These are phyloP conservation scores for Trichophyton schoenleinii DNA, from an alignment of 2,329 filamentous ascomycete genomes.

Conservation along the genomic window DNA sequence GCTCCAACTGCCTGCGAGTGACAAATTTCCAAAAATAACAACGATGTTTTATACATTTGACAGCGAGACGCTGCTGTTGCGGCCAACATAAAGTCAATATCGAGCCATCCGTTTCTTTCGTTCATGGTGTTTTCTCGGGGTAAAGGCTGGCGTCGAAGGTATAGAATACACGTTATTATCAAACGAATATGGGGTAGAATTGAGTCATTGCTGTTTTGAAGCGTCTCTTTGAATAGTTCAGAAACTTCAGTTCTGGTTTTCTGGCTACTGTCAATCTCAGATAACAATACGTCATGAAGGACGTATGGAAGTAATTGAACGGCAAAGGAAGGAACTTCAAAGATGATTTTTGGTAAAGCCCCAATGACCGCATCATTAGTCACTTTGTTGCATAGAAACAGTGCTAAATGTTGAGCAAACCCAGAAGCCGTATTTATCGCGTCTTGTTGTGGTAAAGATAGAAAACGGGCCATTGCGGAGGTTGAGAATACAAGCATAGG, in stretches of 20 bases:
- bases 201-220: constrained; percentile 34
- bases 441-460: constrained; percentile 13
- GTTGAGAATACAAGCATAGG: constrained; percentile 20
- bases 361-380: constrained; percentile 55
- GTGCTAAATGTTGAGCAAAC: constrained; percentile 25
- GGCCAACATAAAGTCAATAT: constrained; percentile 61
- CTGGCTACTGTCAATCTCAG: constrained; percentile 52
- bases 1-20: constrained; percentile 44
- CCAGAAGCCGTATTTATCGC: constrained; percentile 17
- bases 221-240: constrained; percentile 49
- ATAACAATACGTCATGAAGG: constrained; percentile 64
- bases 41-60: constrained; percentile 73
- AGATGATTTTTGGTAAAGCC: constrained; percentile 54
- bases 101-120: constrained; percentile 72
- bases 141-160: constrained; percentile 68
- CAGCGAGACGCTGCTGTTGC: constrained; percentile 62
- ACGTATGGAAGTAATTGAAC: constrained; percentile 68
- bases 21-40: constrained; percentile 68
- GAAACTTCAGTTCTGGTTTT: constrained; percentile 53
- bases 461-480: constrained; percentile 15
- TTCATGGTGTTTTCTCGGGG: constrained; percentile 66
- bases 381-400: constrained; percentile 47
- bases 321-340: constrained; percentile 55
- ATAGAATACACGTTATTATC: constrained; percentile 67
- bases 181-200: constrained; percentile 55